Percentiles rank a stretch among this genome's conserved stretches.
Evolutionary conservation across 805 yeast genomes (phyloP).

Genomic region (Candida ficus): DNA sequence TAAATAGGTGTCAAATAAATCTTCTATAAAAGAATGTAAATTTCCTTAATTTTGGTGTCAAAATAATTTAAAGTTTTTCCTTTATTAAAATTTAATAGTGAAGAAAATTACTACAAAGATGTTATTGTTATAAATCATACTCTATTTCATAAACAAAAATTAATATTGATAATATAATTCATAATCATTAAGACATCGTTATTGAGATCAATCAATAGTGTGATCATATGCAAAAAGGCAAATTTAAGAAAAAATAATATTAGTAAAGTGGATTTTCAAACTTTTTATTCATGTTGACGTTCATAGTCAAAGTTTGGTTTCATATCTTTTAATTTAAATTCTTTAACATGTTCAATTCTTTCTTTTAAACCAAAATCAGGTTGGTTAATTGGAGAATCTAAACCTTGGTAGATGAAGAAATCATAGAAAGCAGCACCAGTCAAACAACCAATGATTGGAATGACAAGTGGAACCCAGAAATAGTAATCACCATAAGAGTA

Average conservation of each 20-base stretch:
- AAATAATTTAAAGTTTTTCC: no score
- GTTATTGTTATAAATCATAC: neutral
- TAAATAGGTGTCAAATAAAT: no score
- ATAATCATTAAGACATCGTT: no score
- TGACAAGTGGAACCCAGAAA: conserved; percentile 50
- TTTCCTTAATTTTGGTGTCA: no score
- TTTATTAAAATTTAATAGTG: no score
- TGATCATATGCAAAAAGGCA: neutral
- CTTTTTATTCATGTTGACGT: no score
- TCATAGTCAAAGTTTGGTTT: conserved; percentile 20
- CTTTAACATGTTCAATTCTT: conserved; percentile 13
- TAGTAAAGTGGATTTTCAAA: no score
- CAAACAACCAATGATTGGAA: conserved; percentile 44
- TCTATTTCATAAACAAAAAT: neutral
- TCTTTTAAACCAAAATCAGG: conserved; percentile 27
- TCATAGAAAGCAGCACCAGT: conserved; percentile 49
- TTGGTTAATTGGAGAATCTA: conserved; percentile 47
- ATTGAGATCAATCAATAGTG: no score
- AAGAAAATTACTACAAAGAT: no score
- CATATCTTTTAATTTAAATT: conserved; percentile 19
- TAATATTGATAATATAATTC: no score
- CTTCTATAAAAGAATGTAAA: no score
- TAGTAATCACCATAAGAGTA: conserved; percentile 38
- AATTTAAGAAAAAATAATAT: no score
- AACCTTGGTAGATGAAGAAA: conserved; percentile 44